Conservation (phyloP, 352 stramenopile genomes). For the Phytophthora pluvialis region DNA sequence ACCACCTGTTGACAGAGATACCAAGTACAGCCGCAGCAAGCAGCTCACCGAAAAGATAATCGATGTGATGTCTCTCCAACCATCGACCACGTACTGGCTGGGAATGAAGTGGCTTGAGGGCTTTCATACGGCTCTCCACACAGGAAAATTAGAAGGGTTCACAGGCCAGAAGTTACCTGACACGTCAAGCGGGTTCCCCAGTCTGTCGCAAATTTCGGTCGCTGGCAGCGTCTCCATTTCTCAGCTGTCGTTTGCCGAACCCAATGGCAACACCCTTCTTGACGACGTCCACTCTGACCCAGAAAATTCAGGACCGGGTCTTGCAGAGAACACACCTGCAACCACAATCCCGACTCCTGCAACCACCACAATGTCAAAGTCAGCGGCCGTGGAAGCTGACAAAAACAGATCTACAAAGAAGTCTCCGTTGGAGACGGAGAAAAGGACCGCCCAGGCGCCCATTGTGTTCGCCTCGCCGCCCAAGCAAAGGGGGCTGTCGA, state of each 20-base stretch:
- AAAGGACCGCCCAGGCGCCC: too few species aligned
- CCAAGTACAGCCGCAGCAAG: constrained; percentile 12
- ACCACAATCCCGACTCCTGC: too few species aligned
- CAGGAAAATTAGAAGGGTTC: constrained; percentile 5
- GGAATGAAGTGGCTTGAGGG: constrained; percentile 8
- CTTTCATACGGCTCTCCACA: constrained; percentile 6
- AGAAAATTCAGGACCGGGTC: neutral
- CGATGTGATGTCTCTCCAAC: constrained; percentile 13
- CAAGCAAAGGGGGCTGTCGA: too few species aligned
- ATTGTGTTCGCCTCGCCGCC: too few species aligned
- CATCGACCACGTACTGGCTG: constrained; percentile 2
- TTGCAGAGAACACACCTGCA: too few species aligned
- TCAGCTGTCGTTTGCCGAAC: constrained; percentile 3
- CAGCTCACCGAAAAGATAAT: constrained; percentile 13
- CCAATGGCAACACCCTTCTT: neutral
- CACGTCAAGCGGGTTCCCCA: neutral
- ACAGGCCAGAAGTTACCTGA: neutral
- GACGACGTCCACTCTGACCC: neutral
- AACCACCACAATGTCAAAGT: too few species aligned
- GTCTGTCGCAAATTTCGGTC: constrained; percentile 1
- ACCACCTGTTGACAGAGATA: neutral
- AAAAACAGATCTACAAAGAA: too few species aligned
- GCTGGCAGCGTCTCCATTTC: neutral
- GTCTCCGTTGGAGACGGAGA: too few species aligned
- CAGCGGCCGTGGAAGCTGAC: too few species aligned